These are phyloP conservation scores for Talaromyces sp. DNA, from an alignment of 2,329 filamentous ascomycete genomes.

Conservation along the genomic window DNA sequence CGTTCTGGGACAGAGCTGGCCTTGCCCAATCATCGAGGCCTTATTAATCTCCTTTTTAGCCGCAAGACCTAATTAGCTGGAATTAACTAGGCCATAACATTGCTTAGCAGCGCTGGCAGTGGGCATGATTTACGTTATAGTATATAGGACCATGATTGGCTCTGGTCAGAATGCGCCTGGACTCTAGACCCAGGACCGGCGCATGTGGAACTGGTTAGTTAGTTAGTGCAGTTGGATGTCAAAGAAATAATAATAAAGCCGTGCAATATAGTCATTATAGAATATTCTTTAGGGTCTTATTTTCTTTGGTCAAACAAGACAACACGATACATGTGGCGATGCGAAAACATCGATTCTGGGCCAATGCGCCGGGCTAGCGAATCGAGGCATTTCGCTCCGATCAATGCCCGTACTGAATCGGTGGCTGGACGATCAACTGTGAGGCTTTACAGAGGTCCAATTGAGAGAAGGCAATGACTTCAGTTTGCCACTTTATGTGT, in stretches of 20 bases:
- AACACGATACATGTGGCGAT: too few species aligned
- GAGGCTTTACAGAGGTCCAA: background rate
- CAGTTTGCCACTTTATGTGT: background rate
- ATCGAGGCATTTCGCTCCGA: background rate
- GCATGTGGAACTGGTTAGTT: too few species aligned
- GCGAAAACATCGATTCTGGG: too few species aligned
- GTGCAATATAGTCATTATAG: too few species aligned
- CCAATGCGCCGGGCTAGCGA: background rate
- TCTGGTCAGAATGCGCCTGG: background rate
- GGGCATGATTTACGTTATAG: too few species aligned
- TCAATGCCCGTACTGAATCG: background rate
- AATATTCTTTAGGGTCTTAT: too few species aligned
- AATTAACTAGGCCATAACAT: background rate
- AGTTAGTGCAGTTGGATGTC: too few species aligned
- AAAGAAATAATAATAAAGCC: too few species aligned
- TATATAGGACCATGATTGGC: too few species aligned
- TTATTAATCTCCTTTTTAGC: background rate
- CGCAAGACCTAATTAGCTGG: background rate
- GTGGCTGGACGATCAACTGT: background rate
- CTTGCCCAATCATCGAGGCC: background rate
- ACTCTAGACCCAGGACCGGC: background rate
- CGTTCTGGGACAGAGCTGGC: background rate
- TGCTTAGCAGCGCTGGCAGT: background rate
- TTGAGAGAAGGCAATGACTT: background rate
- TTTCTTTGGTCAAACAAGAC: too few species aligned